Evolutionary conservation across 257 asterid species (phyloP).

Genomic region (Cynanchum wilfordii): DNA sequence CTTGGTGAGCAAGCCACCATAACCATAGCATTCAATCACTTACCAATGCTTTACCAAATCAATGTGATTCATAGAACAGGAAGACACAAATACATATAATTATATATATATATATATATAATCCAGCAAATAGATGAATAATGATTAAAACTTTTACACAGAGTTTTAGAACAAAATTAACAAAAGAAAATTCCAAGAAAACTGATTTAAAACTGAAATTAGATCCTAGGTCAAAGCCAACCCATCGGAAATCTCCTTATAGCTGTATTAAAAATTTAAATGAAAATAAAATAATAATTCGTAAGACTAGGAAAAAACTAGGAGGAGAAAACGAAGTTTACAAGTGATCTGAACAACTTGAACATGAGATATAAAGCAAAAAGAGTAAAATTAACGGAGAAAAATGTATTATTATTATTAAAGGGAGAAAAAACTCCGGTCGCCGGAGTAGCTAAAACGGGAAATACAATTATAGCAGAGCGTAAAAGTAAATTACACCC

Average conservation of each 20-base stretch:
- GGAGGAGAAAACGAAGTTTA: no score
- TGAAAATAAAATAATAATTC: neutral
- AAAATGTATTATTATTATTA: no score
- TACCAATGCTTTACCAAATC: neutral
- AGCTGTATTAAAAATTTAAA: neutral
- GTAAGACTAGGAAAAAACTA: neutral
- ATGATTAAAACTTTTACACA: neutral
- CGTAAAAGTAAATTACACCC: no score
- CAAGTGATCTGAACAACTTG: neutral
- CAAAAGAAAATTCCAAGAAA: neutral
- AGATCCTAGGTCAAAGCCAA: neutral
- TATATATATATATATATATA: no score
- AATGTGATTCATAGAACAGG: neutral
- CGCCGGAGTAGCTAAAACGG: no score
- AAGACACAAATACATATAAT: no score
- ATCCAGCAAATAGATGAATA: neutral
- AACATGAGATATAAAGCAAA: neutral
- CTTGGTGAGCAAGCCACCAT: no score
- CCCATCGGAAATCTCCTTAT: neutral
- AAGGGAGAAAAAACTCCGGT: no score
- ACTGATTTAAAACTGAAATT: neutral
- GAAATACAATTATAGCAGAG: no score
- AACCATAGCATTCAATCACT: no score
- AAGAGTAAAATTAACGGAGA: neutral
- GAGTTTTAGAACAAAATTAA: neutral